These are phyloP conservation scores for Xylariaceae sp. DNA, from an alignment of 2,329 filamentous ascomycete species.

Conservation along the genomic window DNA sequence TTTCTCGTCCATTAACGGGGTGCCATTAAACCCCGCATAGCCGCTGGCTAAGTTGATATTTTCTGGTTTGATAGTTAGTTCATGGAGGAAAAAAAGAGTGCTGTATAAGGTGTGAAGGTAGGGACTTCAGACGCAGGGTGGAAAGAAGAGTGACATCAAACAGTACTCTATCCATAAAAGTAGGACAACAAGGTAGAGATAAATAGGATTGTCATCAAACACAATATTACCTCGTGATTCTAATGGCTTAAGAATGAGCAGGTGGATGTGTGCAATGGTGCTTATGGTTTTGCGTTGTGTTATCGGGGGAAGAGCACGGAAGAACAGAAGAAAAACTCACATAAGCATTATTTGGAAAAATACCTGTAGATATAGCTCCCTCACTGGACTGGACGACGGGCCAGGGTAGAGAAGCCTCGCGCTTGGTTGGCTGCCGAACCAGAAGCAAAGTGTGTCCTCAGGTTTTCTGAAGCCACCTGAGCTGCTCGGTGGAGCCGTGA, in stretches of 20 bases:
- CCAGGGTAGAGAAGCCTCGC: constrained; percentile 70
- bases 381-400: constrained; percentile 48
- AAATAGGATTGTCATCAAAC: too few species aligned
- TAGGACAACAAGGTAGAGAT: too few species aligned
- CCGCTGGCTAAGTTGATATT: constrained; percentile 57
- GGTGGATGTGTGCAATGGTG: too few species aligned
- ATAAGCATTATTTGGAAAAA: constrained; percentile 27
- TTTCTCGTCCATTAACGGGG: constrained; percentile 30
- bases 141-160: too few species aligned
- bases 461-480: constrained; percentile 66
- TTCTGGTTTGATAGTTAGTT: constrained; percentile 47
- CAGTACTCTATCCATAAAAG: too few species aligned
- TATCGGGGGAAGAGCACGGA: constrained; percentile 38
- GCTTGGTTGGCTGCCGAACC: constrained; percentile 58
- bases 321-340: neutral
- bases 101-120: too few species aligned
- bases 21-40: constrained; percentile 50
- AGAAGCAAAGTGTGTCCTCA: constrained; percentile 48
- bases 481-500: constrained; percentile 82
- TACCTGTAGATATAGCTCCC: constrained; percentile 34
- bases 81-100: too few species aligned
- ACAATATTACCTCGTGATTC: too few species aligned
- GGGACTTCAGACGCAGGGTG: too few species aligned
- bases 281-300: too few species aligned
- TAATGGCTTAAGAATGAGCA: too few species aligned